Evolutionary conservation across 805 yeast species (phyloP).

Genomic region (Myxozyma melibiosi): DNA sequence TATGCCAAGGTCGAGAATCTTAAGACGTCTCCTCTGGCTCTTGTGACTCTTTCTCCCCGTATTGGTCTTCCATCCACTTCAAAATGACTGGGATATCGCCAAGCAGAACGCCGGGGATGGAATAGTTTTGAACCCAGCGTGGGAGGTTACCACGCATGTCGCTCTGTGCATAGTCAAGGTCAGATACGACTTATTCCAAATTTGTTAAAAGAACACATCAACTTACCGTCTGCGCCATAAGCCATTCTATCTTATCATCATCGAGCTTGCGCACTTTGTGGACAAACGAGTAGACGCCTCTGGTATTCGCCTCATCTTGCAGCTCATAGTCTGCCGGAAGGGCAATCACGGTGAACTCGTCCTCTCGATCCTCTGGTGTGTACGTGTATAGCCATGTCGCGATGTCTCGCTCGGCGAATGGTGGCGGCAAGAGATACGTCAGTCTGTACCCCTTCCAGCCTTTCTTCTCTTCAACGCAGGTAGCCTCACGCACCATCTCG

Average conservation of each 20-base stretch:
- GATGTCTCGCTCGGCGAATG: constrained; percentile 26
- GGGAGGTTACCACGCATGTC: constrained; percentile 32
- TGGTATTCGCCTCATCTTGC: constrained; percentile 10
- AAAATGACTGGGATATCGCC: constrained; percentile 13
- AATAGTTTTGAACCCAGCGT: constrained; percentile 25
- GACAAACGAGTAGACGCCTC: constrained; percentile 26
- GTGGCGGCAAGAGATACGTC: constrained; percentile 22
- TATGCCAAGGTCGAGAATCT: no score
- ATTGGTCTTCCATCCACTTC: constrained; percentile 26
- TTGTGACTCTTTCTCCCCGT: not conserved
- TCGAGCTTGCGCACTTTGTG: constrained; percentile 14
- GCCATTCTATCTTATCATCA: constrained; percentile 19
- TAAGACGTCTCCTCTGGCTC: not conserved
- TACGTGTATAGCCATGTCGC: constrained; percentile 16
- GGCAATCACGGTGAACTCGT: constrained; percentile 16
- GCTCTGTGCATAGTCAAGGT: constrained; percentile 13
- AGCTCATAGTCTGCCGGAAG: constrained; percentile 24
- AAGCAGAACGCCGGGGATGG: constrained; percentile 24
- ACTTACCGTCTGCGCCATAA: constrained; percentile 22
- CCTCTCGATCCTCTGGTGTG: not conserved
- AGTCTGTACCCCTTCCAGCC: constrained; percentile 19
- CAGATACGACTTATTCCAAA: not conserved
- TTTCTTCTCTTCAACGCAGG: not conserved
- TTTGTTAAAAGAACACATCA: not conserved
- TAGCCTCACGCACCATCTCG: constrained; percentile 17